These are phyloP conservation scores for Chrysoporthe puriensis DNA, from an alignment of 2,329 filamentous ascomycete genomes.

Conservation along the genomic window DNA sequence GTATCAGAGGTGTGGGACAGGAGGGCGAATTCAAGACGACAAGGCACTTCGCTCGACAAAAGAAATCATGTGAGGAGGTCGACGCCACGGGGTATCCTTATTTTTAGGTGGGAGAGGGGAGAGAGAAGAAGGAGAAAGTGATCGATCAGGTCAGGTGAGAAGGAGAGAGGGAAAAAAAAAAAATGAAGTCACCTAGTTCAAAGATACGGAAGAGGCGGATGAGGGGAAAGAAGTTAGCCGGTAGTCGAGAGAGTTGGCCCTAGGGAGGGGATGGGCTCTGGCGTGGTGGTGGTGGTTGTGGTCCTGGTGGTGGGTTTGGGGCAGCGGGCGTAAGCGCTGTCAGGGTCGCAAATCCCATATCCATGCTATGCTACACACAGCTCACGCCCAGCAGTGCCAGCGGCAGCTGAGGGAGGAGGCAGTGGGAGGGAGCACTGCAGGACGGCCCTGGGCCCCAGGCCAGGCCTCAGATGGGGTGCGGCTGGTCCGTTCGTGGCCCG, in stretches of 20 bases:
- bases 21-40: not conserved
- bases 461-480: no score
- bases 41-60: conserved; percentile 4
- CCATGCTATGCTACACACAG: not conserved
- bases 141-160: not conserved
- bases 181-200: not conserved
- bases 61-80: conserved; percentile 12
- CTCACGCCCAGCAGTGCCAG: not conserved
- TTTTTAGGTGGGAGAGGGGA: not conserved
- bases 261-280: not conserved
- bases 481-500: not conserved
- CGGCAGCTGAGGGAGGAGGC: no score
- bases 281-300: not conserved
- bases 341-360: not conserved
- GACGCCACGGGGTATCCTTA: not conserved
- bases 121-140: not conserved
- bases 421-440: not conserved
- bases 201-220: not conserved
- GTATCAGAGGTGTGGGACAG: conserved; percentile 10
- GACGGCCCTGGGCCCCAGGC: not conserved
- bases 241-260: not conserved
- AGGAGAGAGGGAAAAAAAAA: conserved; percentile 3
- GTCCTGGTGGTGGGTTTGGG: not conserved
- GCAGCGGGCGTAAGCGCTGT: not conserved
- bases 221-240: not conserved